Evolutionary conservation across 176 grass and related monocot genomes (phyloP), one percentile per base, ranked within the genome.

Genomic region (barley (Hordeum vulgare)): DNA sequence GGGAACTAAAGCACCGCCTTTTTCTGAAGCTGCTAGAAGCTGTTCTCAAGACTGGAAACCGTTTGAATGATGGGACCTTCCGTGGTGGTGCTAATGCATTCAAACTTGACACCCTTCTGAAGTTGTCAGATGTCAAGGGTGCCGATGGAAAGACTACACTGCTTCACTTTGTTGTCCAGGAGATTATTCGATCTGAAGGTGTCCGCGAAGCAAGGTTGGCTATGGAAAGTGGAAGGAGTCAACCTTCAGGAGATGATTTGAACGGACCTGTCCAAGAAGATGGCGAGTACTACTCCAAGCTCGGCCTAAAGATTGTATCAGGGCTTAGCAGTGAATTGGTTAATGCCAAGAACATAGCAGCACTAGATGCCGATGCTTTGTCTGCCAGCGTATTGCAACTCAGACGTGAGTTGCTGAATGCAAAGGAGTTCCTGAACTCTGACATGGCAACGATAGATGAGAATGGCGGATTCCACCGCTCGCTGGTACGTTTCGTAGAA

Each of bases 1-100:
- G 70, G 70, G 90, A 98, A 77, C 89, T 98, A 49, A 95, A 87
- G 39, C 88, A 83, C 44, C 85, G 93, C 13, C 85, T 98, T 23
- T 98, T 98, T 75, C 81, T 93, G 72, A 98, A 98, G 34, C 80
- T 98, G 37, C 85, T 98, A 61, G 96, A 98, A 87, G 96, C 89
- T 42, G 89, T 95, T 77, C 90, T 98, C 41, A 98, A 98, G 88
- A 91, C 93, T 3, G 93, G 96, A n/a, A 98, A 95, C 60, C 87
- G 87, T 49, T 89, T 98, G 82, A 98, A 98, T 83, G 91, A 89
- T 66, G 96, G 90, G 41, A 95, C 96, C 61, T 90, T 88, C 70
- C 93, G 51, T 75, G 93, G 93, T 69, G 93, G 87, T 42, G 96
- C 96, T 72, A 90, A 91, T 57, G 93, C 96, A 41, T 91, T 98